These are phyloP conservation scores for Wickerhamomyces sydowiorum DNA, from an alignment of 805 yeast genomes.

Conservation along the genomic window DNA sequence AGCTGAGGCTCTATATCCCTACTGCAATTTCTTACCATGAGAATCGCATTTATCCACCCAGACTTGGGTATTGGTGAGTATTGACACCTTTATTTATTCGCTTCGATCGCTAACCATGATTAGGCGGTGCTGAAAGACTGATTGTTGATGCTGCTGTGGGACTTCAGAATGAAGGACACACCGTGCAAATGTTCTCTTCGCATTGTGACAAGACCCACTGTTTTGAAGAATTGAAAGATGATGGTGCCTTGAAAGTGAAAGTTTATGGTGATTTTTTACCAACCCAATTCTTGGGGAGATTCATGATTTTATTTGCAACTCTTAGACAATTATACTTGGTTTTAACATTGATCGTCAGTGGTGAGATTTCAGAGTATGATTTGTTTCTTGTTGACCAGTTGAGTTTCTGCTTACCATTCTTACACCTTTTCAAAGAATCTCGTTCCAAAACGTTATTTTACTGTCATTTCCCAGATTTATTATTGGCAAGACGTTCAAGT, in stretches of 20 bases:
- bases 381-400: slow-evolving; percentile 84
- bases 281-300: slow-evolving; percentile 54
- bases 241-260: slow-evolving; percentile 49
- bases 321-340: slow-evolving; percentile 73
- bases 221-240: slow-evolving; percentile 82
- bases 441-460: slow-evolving; percentile 65
- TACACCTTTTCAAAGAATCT: slow-evolving; percentile 39
- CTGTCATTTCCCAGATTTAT: slow-evolving; percentile 94
- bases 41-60: slow-evolving; percentile 87
- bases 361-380: slow-evolving; percentile 51
- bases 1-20: too few species aligned
- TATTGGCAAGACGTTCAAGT: slow-evolving; percentile 56
- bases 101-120: slow-evolving; percentile 19
- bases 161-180: slow-evolving; percentile 59
- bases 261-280: slow-evolving; percentile 88
- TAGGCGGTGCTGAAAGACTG: slow-evolving; percentile 86
- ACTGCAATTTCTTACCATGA: slow-evolving; percentile 30
- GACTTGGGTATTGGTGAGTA: slow-evolving; percentile 80
- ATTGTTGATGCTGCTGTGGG: slow-evolving; percentile 95
- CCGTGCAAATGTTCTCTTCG: slow-evolving; percentile 72
- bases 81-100: slow-evolving; percentile 9
- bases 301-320: slow-evolving; percentile 78
- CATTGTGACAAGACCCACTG: slow-evolving; percentile 86
- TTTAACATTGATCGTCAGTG: slow-evolving; percentile 36
- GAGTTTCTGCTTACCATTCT: slow-evolving; percentile 73